These are phyloP conservation scores for Schizosaccharomyces versatilis DNA, from an alignment of 1,139 yeast genomes.

Conservation along the genomic window DNA sequence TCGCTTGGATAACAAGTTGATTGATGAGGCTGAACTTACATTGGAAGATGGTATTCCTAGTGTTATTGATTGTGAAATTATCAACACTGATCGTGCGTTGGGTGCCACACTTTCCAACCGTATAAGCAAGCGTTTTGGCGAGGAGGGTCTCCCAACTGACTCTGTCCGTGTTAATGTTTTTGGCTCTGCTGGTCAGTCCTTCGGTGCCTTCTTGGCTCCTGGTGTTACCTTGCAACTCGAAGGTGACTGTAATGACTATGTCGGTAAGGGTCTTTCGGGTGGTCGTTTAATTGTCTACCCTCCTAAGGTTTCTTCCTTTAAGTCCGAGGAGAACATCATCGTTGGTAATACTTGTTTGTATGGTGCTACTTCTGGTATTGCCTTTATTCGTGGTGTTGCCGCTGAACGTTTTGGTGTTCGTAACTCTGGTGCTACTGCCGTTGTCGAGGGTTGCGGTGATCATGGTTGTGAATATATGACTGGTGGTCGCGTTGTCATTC, in stretches of 20 bases:
- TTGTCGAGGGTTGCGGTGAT: conserved; percentile 92
- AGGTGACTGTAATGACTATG: conserved; percentile 96
- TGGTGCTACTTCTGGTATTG: conserved; percentile 91
- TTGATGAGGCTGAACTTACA: conserved; percentile 86
- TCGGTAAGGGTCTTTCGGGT: conserved; percentile 92
- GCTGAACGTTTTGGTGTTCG: conserved; percentile 97
- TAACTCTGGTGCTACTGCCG: conserved; percentile 94
- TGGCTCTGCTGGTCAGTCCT: conserved; percentile 96
- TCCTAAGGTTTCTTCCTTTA: conserved; percentile 59
- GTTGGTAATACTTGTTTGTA: conserved; percentile 94
- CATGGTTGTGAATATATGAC: conserved; percentile 99
- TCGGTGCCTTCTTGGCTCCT: conserved; percentile 91
- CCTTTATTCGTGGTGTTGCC: conserved; percentile 88
- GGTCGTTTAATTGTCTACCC: conserved; percentile 86
- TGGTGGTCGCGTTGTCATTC: conserved; percentile 89
- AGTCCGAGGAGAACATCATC: conserved; percentile 87
- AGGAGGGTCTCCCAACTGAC: conserved; percentile 80
- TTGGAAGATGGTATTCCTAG: conserved; percentile 87
- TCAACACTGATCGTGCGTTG: conserved; percentile 87
- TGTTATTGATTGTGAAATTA: conserved; percentile 74
- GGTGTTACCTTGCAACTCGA: conserved; percentile 88
- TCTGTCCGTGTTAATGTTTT: conserved; percentile 76
- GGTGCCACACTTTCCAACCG: conserved; percentile 90
- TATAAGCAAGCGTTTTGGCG: conserved; percentile 83
- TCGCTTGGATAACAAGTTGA: conserved; percentile 80